Percentiles rank a stretch among this genome's conserved stretches.
Conservation (phyloP, 148 eudicot genomes). For the Rhododendron griersonianum region DNA sequence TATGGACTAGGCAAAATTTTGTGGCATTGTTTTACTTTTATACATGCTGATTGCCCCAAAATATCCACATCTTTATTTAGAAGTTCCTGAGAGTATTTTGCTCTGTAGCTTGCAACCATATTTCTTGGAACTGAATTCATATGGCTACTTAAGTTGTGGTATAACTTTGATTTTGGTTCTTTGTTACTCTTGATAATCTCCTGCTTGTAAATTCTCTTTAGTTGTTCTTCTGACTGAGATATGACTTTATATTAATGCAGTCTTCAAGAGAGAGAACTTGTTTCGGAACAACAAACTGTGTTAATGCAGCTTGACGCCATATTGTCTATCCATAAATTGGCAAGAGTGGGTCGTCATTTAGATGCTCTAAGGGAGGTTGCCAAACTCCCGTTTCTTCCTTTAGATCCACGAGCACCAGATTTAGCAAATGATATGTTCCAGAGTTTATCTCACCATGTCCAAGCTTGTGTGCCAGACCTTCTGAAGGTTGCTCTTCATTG, state of each 20-base stretch:
- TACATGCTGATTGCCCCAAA: not conserved
- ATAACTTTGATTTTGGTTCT: not conserved
- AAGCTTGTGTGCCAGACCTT: constrained; percentile 90
- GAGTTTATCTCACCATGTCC: constrained; percentile 71
- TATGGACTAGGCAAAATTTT: not conserved
- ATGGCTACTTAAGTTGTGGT: not conserved
- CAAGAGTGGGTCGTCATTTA: constrained; percentile 50
- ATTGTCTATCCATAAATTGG: constrained; percentile 63
- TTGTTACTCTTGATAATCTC: not conserved
- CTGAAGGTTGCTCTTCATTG: constrained; percentile 78
- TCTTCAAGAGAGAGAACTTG: constrained; percentile 72
- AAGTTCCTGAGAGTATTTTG: not conserved
- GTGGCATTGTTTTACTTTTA: not conserved
- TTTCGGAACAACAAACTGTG: constrained; percentile 76
- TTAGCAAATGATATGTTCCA: constrained; percentile 46
- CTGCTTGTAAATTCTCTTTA: constrained; percentile 3
- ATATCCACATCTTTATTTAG: not conserved
- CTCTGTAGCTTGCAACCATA: not conserved
- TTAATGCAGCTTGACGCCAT: constrained; percentile 89
- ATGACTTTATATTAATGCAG: constrained; percentile 30
- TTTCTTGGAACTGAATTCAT: not conserved
- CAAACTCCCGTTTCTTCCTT: constrained; percentile 82
- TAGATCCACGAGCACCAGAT: constrained; percentile 74
- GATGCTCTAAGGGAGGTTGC: constrained; percentile 83
- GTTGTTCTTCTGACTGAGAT: not conserved